Evolutionary conservation across 768 basidiomycete genomes (phyloP), one percentile per base, ranked within the genome.

Genomic region (Tylopilus rubrobrunneus): DNA sequence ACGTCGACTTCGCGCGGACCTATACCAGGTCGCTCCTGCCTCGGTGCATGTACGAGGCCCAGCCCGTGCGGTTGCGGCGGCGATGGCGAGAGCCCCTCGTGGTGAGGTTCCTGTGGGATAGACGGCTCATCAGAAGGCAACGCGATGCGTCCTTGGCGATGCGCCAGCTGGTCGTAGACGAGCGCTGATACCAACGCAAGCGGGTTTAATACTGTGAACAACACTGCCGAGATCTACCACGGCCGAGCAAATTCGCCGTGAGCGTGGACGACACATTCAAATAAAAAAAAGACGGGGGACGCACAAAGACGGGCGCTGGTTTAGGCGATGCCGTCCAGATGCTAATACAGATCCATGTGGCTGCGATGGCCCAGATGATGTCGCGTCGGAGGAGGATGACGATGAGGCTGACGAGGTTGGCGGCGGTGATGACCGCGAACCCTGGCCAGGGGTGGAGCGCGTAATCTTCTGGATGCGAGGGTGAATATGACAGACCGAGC

Each of bases 321-420:
- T 89, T 89, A 0, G 85, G 86, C 27, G 73, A 63, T 4, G 74
- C 71, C 23, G 70, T 67, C 84, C 85, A 88, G 5, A 91, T 71
- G 58, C 82, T 82, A 21, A 84, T 73, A 55, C 82, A 82, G 21
- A 87, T 77, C 89, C 89, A 92, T 0, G 82, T 84, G 0, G 87
- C 84, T 1, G 85, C 85, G 14, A 85, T 74, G 34, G 84, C 82
- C 86, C 87, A 90, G 0, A 90, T 85, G 46, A 91, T 69, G 60
- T 92, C 90, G 3, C 79, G 73, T 1, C 83, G 74, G 1, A 79
- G n/a, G 3, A 78, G 61, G 36, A 89, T 67, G 29, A 87, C 77
- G 34, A 83, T 33, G 0, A 88, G 61, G 3, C 80, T 80, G 55
- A 82, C 52, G 41, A 82, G 36, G 64, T 95, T 92, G 4, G 84